These are phyloP conservation scores for Nicotiana paniculata DNA, from an alignment of 257 asterid genomes.

Conservation along the genomic window DNA sequence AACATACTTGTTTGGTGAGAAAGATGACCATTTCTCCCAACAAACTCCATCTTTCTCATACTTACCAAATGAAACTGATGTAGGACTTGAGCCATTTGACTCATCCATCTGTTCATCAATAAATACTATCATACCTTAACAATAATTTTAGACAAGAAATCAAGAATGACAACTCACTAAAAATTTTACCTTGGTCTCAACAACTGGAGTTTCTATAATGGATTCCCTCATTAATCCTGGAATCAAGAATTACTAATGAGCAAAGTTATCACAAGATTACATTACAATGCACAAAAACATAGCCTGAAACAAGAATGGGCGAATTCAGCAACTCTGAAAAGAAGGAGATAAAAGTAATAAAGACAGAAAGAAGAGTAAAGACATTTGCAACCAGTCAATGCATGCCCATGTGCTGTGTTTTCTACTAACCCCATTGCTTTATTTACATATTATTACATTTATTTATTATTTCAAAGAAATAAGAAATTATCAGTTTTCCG, in stretches of 20 bases:
- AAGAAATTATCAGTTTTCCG: slow-evolving; percentile 11
- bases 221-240: slow-evolving; percentile 35
- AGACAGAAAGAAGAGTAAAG: background rate
- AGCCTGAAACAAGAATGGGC: slow-evolving; percentile 26
- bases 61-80: slow-evolving; percentile 85
- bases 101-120: slow-evolving; percentile 66
- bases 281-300: slow-evolving; percentile 2
- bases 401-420: slow-evolving; percentile 46
- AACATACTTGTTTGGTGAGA: slow-evolving; percentile 80
- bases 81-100: slow-evolving; percentile 32
- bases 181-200: slow-evolving; percentile 34
- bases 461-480: background rate
- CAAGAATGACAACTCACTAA: slow-evolving; percentile 20
- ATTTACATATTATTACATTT: slow-evolving; percentile 9
- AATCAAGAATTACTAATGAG: background rate
- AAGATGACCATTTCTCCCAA: slow-evolving; percentile 95
- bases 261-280: background rate
- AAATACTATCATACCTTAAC: slow-evolving; percentile 4
- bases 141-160: slow-evolving; percentile 8
- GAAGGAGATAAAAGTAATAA: background rate
- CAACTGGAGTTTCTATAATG: slow-evolving; percentile 1
- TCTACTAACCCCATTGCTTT: slow-evolving; percentile 5
- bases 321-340: slow-evolving; percentile 19
- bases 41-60: slow-evolving; percentile 75
- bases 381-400: background rate